Conservation (phyloP, 441 rosid species). For the Populus tomentosa region DNA sequence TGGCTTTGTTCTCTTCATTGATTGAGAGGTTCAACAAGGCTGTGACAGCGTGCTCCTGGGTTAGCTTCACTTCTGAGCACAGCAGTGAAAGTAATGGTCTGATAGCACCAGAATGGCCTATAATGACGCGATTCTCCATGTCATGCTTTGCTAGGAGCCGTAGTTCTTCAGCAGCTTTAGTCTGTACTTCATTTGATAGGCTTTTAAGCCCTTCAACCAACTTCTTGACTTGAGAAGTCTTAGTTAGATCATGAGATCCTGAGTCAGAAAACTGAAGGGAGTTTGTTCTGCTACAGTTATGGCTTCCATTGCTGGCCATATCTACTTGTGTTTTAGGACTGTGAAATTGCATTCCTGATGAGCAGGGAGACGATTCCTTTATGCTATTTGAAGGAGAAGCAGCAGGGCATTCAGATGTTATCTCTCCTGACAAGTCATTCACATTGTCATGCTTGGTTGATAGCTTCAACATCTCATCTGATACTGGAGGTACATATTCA, state of each 20-base stretch:
- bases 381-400: slow-evolving; percentile 29
- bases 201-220: slow-evolving; percentile 68
- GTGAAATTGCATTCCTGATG: slow-evolving; percentile 33
- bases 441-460: slow-evolving; percentile 25
- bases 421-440: slow-evolving; percentile 28
- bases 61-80: slow-evolving; percentile 55
- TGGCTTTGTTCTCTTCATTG: slow-evolving; percentile 64
- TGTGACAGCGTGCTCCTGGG: slow-evolving; percentile 90
- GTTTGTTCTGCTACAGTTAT: slow-evolving; percentile 15
- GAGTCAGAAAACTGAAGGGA: slow-evolving; percentile 31
- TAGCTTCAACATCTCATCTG: slow-evolving; percentile 28
- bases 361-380: slow-evolving; percentile 28
- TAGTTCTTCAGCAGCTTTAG: slow-evolving; percentile 72
- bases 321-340: slow-evolving; percentile 32
- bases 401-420: slow-evolving; percentile 24
- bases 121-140: slow-evolving; percentile 61
- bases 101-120: slow-evolving; percentile 71
- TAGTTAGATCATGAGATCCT: slow-evolving; percentile 41
- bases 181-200: slow-evolving; percentile 50
- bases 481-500: slow-evolving; percentile 49
- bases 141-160: slow-evolving; percentile 71
- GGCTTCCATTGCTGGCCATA: slow-evolving; percentile 29
- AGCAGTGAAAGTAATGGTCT: slow-evolving; percentile 60
- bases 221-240: slow-evolving; percentile 42
- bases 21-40: slow-evolving; percentile 85